Evolutionary conservation across 2,329 filamentous ascomycete genomes (phyloP), one percentile per base, ranked within the genome.

Genomic region (Cryphonectria nitschkei): DNA sequence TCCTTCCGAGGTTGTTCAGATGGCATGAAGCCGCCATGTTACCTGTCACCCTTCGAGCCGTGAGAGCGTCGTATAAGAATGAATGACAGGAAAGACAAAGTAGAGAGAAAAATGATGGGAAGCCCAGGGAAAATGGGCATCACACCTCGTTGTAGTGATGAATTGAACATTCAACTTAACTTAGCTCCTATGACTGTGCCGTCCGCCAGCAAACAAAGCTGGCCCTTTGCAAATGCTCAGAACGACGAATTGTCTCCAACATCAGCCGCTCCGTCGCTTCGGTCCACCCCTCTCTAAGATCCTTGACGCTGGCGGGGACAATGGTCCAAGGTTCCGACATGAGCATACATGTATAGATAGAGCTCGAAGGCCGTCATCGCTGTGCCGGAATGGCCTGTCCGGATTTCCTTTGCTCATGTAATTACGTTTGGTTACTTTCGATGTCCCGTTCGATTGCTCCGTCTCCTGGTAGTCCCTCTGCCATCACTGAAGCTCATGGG

Each of bases 401-500:
- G 26, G n/a, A 6, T 6, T 56, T 34, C 29, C 29, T 19, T 4
- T 34, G 29, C 29, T 58, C 29, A 19, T 34, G 2, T 58, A 29
- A 19, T 32, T 32, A 56, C 5, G 54, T 16, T 11, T 46, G 26
- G 9, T 26, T 46, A 29, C 8, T 6, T 66, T 5, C 22, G 39
- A 34, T 19, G 26, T 6, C 22, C 39, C 50, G 13, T 52, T 68
- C 54, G 37, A 39, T 34, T 46, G 14, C 22, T 37, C 22, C 19
- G 34, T 19, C 6, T 22, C 41, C n/a, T n/a, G 34, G 7, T 62
- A 26, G 2, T 41, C 60, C 13, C 46, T 54, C 22, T 34, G 3
- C 41, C 34, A 32, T 16, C 11, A 41, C 37, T 16, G n/a, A 43
- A n/a, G 2, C 39, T 68, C 56, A 68, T 61, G 66, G 66, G 22